Conservation (phyloP, 148 eudicot species). For the Fagopyrum homotropicum region DNA sequence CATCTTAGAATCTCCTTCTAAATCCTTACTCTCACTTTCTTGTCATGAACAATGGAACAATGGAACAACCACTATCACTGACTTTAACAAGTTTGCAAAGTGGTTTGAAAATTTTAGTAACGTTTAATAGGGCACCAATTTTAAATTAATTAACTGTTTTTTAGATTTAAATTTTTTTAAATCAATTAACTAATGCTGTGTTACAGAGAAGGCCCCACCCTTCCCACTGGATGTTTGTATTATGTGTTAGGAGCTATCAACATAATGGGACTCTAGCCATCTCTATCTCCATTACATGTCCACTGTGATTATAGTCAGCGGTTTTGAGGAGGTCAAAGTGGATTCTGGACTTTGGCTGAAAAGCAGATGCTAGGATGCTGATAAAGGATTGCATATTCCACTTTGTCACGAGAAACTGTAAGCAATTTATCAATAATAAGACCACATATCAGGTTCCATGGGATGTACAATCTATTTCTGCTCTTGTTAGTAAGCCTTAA, state of each 20-base stretch:
- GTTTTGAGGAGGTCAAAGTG: neutral
- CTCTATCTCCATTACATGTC: neutral
- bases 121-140: neutral
- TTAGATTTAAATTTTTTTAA: no score
- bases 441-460: neutral
- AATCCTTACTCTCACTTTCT: neutral
- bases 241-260: neutral
- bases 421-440: neutral
- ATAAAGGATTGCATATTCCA: neutral
- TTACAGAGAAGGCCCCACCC: neutral
- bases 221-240: neutral
- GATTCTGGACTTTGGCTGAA: neutral
- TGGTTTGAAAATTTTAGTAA: neutral
- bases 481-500: neutral
- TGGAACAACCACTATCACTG: neutral
- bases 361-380: neutral
- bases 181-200: neutral
- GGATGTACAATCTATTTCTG: neutral
- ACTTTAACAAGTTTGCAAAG: neutral
- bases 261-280: neutral
- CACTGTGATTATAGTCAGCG: neutral
- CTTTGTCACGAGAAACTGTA: neutral
- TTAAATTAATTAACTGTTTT: neutral
- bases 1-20: no score
- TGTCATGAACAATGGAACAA: neutral